Evolutionary conservation across 371 early-diverging fungal species (phyloP).

Genomic region (Syncephalastrum contaminatum): DNA sequence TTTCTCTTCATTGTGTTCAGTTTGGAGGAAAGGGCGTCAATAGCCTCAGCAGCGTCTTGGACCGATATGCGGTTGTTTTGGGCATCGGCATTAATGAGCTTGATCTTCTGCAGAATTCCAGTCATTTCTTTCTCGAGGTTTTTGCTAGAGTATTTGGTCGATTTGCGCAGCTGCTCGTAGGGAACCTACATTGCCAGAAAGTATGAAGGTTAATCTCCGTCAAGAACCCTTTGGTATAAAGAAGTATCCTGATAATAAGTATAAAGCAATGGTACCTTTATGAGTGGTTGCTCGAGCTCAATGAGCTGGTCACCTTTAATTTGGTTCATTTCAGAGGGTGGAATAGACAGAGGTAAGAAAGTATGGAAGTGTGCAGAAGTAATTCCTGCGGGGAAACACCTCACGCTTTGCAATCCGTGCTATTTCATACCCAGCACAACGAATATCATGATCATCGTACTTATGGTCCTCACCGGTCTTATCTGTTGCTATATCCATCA

Average conservation of each 20-base stretch:
- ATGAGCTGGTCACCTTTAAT: slow-evolving; percentile 77
- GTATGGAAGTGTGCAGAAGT: too few species aligned
- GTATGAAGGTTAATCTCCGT: background rate
- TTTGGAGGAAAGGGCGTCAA: slow-evolving; percentile 66
- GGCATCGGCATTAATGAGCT: slow-evolving; percentile 22
- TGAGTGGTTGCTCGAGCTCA: slow-evolving; percentile 84
- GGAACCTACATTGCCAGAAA: slow-evolving; percentile 68
- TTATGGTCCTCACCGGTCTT: too few species aligned
- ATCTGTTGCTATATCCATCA: too few species aligned
- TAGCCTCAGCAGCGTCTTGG: slow-evolving; percentile 49
- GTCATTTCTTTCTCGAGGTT: slow-evolving; percentile 79
- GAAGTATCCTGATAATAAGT: background rate
- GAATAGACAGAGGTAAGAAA: slow-evolving; percentile 3
- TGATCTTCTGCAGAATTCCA: slow-evolving; percentile 43
- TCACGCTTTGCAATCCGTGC: too few species aligned
- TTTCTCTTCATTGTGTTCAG: slow-evolving; percentile 73
- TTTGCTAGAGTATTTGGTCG: slow-evolving; percentile 78
- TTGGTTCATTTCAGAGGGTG: slow-evolving; percentile 56
- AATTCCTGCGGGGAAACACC: too few species aligned
- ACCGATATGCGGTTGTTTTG: slow-evolving; percentile 26
- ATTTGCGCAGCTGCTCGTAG: slow-evolving; percentile 82
- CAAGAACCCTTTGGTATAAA: too few species aligned
- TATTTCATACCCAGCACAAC: too few species aligned
- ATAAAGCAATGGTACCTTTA: slow-evolving; percentile 60
- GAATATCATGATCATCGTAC: too few species aligned